Base-by-base conservation (phyloP, 2,329 filamentous ascomycete genomes). In the Cadophora gregata region DNA sequence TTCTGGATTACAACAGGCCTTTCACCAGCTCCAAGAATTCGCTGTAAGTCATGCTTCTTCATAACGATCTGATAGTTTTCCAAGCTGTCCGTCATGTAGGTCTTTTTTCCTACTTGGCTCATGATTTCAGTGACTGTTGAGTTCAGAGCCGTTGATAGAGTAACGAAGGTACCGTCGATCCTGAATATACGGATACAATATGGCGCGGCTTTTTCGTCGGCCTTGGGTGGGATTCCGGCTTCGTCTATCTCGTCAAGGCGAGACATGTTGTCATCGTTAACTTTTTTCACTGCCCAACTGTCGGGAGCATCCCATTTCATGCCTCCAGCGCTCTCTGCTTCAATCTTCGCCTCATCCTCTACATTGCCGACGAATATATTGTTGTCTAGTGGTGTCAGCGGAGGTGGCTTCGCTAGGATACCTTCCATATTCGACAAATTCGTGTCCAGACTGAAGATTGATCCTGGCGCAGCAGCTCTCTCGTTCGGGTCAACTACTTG, bases 131-230 rank as follows among this genome's bases (percentile, higher is more conserved):
- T 85, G 21, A 97, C 95, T 0, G 91, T 94, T 3, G 95, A 90
- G 75, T 94, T 93, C 62, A 98, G 82, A 1, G 89, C 84, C 78
- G 95, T 90, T 33, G 93, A 95, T 59, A 99, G 85, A 0, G 96
- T 97, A 7, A 93, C 93, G 80, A 98, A 99, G 0, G 96, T 97
- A 29, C 91, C 93, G 77, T 99, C 95, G 9, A 91, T 90, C 67
- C 94, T 90, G 82, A 99, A 99, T 45, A 99, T 93, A 38, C 96
- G 93, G 76, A 99, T 96, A 77, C 94, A 98, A 78, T 95, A 97
- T 36, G 90, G 88, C 19, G 86, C 84, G 33, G 87, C 84, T 75
- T 93, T 92, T 77, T 95, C 91, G 64, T 95, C 91, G 1, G 89
- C 86, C 59, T 87, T 86, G 7, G 87, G 84, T n/a, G 88, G 85